Evolutionary conservation across 108 stramenopile species (phyloP), one percentile per base, ranked within the genome.

Genomic region (Nitzschia palea): DNA sequence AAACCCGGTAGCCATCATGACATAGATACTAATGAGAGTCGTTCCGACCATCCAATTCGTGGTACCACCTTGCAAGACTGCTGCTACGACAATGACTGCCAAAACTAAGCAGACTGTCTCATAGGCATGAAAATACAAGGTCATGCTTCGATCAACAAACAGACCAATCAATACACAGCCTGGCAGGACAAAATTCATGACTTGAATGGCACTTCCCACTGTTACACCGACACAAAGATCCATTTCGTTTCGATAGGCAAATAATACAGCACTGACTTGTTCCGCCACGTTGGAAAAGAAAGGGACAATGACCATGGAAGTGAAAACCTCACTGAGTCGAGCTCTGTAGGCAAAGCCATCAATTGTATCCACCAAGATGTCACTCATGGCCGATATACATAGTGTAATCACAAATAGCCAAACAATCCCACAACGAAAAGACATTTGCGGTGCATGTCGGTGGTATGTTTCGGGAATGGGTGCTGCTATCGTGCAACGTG

Each of bases 231-330:
- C 80, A 42, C 93, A 90, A 28, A 99, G 78, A 84, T 98, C 97
- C 97, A 98, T 97, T 77, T 98, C 96, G 73, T 96, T 94, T 47
- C 91, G 84, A 67, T 85, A 95, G 0, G 95, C 97, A 76, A 98
- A 96, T 28, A 96, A 77, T 12, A 98, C 71, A 1, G 95, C 97
- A 42, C 91, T 86, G 9, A 96, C 93, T 79, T 99, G 98, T 70
- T 99, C 98, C 0, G 97, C 97, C 18, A 97, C 94, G 60, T 99
- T 99, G 9, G 96, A 95, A 67, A 99, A 96, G 75, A 96, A 96
- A 0, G 98, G 98, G 31, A 99, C 74, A 53, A 99, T 90, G 20
- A 99, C 88, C 48, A 97, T 77, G 6, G 93, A 94, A 4, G 95
- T 95, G 63, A 99, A 99, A 10, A 95, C 96, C 71, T 95, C 83